A percentile compares a stretch with the other conserved stretches of the same genome.
Conservation (phyloP, 1,139 yeast species). For the Arxiozyma bovina region DNA sequence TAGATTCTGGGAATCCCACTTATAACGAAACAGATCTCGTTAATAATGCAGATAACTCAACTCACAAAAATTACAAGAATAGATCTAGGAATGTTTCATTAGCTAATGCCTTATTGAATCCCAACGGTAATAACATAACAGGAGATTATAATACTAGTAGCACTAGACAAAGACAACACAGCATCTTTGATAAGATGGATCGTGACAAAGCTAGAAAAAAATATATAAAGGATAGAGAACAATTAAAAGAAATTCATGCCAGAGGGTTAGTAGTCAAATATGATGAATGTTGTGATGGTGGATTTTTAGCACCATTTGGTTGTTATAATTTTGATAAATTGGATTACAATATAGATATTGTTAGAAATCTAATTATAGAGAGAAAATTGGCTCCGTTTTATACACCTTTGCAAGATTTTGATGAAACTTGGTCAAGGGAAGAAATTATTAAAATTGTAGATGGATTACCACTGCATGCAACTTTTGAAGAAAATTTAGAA, state of each 20-base stretch:
- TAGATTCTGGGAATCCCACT: constrained; percentile 27
- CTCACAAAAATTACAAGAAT: neutral
- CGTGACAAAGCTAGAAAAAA: constrained; percentile 20
- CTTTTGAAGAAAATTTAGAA: constrained; percentile 42
- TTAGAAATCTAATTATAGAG: constrained; percentile 53
- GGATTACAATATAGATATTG: constrained; percentile 66
- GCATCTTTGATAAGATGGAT: constrained; percentile 4
- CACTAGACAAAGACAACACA: constrained; percentile 11
- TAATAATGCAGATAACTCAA: neutral
- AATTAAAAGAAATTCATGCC: constrained; percentile 45
- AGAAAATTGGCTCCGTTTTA: constrained; percentile 82
- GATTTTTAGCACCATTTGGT: constrained; percentile 79
- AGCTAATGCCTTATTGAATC: constrained; percentile 1
- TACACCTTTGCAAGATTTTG: constrained; percentile 79
- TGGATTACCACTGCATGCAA: constrained; percentile 50
- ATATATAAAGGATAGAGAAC: constrained; percentile 45
- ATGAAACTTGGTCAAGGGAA: constrained; percentile 63
- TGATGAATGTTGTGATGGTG: constrained; percentile 66
- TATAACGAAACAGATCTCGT: neutral
- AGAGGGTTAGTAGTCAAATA: constrained; percentile 47
- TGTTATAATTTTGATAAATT: constrained; percentile 64
- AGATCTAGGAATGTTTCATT: constrained; percentile 6
- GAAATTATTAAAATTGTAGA: constrained; percentile 53
- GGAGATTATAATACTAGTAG: constrained; percentile 13
- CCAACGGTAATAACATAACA: constrained; percentile 11